Conservation (phyloP, 1,139 yeast genomes). For the Zygotorulaspora mrakii region DNA sequence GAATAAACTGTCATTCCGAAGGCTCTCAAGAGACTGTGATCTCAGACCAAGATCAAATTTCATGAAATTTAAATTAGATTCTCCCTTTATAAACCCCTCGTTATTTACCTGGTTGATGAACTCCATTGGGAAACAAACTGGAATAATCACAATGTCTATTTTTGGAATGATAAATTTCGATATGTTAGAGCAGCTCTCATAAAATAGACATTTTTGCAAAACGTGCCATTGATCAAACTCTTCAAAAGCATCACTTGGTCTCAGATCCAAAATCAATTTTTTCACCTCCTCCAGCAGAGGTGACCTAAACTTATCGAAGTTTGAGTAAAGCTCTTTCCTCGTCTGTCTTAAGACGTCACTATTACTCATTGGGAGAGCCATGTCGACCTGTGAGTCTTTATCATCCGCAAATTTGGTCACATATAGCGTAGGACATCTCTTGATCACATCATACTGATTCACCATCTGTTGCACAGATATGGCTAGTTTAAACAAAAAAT, state of each 20-base stretch:
- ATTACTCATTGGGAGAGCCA: background rate
- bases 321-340: slow-evolving; percentile 14
- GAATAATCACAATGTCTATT: slow-evolving; percentile 21
- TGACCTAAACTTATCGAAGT: slow-evolving; percentile 14
- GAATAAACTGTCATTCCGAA: slow-evolving; percentile 11
- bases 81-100: slow-evolving; percentile 17
- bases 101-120: slow-evolving; percentile 13
- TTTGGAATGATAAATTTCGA: slow-evolving; percentile 17
- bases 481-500: slow-evolving; percentile 14
- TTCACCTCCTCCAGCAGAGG: slow-evolving; percentile 17
- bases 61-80: slow-evolving; percentile 15
- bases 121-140: slow-evolving; percentile 20
- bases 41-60: slow-evolving; percentile 16
- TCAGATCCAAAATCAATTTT: slow-evolving; percentile 13
- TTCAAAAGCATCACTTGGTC: slow-evolving; percentile 13
- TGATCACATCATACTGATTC: slow-evolving; percentile 12
- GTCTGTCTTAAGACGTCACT: slow-evolving; percentile 5
- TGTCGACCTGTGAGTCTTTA: background rate
- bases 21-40: slow-evolving; percentile 4
- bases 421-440: slow-evolving; percentile 21
- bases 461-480: slow-evolving; percentile 23
- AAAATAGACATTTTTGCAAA: slow-evolving; percentile 19
- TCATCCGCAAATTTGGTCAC: slow-evolving; percentile 18
- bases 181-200: slow-evolving; percentile 12
- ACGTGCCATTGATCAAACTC: slow-evolving; percentile 16